Percentiles rank a stretch among this genome's conserved stretches.
Evolutionary conservation across 2,329 filamentous ascomycete genomes (phyloP).

Genomic region (Huntiella decipiens): DNA sequence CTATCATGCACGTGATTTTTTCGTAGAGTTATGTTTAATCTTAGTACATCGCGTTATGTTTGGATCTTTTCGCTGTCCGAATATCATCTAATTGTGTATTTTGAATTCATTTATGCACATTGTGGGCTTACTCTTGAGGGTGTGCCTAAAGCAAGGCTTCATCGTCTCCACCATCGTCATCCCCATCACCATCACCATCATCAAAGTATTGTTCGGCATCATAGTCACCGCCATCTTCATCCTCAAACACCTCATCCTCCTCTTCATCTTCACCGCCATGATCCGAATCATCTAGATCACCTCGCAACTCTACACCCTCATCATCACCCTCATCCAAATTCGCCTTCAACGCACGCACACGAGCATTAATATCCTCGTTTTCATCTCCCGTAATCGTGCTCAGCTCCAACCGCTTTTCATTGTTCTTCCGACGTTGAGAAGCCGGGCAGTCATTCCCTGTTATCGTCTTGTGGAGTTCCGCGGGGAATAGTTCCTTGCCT

Average conservation of each 20-base stretch:
- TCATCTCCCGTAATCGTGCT: constrained; percentile 31
- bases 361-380: constrained; percentile 17
- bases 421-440: constrained; percentile 1
- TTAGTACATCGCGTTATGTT: too few species aligned
- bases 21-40: too few species aligned
- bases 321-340: constrained; percentile 27
- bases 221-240: constrained; percentile 41
- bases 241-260: constrained; percentile 33
- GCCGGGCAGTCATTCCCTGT: constrained; percentile 25
- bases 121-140: too few species aligned
- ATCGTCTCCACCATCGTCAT: constrained; percentile 26
- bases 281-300: constrained; percentile 25
- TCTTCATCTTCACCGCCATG: constrained; percentile 20
- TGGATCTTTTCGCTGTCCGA: too few species aligned
- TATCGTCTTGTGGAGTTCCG: constrained; percentile 35
- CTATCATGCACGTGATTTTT: too few species aligned
- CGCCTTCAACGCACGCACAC: constrained; percentile 16
- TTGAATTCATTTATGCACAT: too few species aligned
- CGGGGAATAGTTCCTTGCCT: constrained; percentile 31
- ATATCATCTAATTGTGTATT: too few species aligned
- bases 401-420: constrained; percentile 27
- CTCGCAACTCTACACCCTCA: constrained; percentile 19
- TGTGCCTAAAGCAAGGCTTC: background rate
- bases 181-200: constrained; percentile 34
- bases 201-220: constrained; percentile 43